Evolutionary conservation across 2,329 filamentous ascomycete species (phyloP).

Genomic region (Fusarium bactridioides): DNA sequence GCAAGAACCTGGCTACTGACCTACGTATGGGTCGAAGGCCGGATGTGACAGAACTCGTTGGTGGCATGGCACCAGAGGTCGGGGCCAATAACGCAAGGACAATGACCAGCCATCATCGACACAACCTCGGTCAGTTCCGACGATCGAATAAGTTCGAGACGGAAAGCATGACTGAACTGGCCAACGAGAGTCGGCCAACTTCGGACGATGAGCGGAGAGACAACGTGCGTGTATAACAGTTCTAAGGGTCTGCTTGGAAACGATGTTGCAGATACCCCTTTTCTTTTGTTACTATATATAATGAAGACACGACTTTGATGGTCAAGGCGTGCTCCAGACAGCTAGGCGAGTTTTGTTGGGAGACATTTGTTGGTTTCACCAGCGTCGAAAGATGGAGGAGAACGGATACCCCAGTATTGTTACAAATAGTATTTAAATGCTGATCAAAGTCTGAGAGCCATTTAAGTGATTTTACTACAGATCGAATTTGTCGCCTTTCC

Average conservation of each 20-base stretch:
- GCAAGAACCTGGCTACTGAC: constrained; percentile 57
- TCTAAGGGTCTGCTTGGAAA: not conserved
- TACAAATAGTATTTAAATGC: not conserved
- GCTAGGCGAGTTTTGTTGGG: not conserved
- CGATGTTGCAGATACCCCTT: not conserved
- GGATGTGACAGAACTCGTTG: constrained; percentile 47
- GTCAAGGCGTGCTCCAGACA: constrained; percentile 2
- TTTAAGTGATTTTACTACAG: not conserved
- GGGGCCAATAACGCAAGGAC: not conserved
- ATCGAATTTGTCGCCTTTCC: not conserved
- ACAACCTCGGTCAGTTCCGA: constrained; percentile 45
- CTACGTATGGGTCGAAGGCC: constrained; percentile 42
- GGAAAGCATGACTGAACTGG: constrained; percentile 61
- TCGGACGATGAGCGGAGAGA: constrained; percentile 46
- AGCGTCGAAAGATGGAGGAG: not conserved
- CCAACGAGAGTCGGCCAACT: constrained; percentile 47
- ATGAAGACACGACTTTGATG: constrained; percentile 23
- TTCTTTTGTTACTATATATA: constrained; percentile 18
- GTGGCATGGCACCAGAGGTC: constrained; percentile 33
- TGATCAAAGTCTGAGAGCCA: not conserved
- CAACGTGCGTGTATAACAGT: constrained; percentile 12
- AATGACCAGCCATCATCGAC: constrained; percentile 24
- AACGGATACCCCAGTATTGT: constrained; percentile 30
- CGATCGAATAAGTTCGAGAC: constrained; percentile 52
- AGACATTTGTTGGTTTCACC: not conserved